phyloP scores from a whole-genome alignment of 1,139 yeast species.

The Geotrichum restrictum region DNA sequence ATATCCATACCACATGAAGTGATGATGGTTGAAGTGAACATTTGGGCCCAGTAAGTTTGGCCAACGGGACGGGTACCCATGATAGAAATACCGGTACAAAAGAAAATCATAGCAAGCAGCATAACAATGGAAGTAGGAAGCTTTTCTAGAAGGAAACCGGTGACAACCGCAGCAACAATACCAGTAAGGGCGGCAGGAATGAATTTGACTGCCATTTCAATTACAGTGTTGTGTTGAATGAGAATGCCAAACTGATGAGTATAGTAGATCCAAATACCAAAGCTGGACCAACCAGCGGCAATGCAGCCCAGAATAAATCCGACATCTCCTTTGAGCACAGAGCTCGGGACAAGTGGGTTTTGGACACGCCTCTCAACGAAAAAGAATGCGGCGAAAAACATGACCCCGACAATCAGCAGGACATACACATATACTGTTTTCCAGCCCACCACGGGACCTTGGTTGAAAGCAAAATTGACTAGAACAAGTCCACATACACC shows the following conservation, averaged over 20 bases:
- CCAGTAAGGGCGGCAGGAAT: slow-evolving; percentile 47
- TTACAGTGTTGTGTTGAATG: slow-evolving; percentile 39
- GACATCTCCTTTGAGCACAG: slow-evolving; percentile 43
- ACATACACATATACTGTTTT: slow-evolving; percentile 47
- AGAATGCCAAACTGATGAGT: slow-evolving; percentile 40
- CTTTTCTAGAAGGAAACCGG: slow-evolving; percentile 42
- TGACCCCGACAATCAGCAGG: slow-evolving; percentile 48
- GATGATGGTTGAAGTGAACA: slow-evolving; percentile 48
- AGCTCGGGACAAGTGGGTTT: slow-evolving; percentile 49
- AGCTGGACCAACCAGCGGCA: slow-evolving; percentile 58
- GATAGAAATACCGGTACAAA: slow-evolving; percentile 43
- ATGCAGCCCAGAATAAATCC: slow-evolving; percentile 49
- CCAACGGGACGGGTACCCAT: slow-evolving; percentile 47
- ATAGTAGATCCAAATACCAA: slow-evolving; percentile 57
- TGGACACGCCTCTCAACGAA: slow-evolving; percentile 40
- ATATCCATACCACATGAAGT: slow-evolving; percentile 61
- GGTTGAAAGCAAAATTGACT: slow-evolving; percentile 57
- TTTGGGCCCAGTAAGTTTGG: slow-evolving; percentile 53
- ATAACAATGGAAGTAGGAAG: slow-evolving; percentile 46
- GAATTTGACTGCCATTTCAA: slow-evolving; percentile 43
- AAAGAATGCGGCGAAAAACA: slow-evolving; percentile 41
- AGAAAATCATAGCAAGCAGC: slow-evolving; percentile 46
- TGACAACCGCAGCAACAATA: slow-evolving; percentile 45
- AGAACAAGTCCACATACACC: slow-evolving; percentile 51
- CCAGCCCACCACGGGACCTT: slow-evolving; percentile 63